phyloP scores from a whole-genome alignment of 345 rosid genomes.

The Euphorbia peplus region DNA sequence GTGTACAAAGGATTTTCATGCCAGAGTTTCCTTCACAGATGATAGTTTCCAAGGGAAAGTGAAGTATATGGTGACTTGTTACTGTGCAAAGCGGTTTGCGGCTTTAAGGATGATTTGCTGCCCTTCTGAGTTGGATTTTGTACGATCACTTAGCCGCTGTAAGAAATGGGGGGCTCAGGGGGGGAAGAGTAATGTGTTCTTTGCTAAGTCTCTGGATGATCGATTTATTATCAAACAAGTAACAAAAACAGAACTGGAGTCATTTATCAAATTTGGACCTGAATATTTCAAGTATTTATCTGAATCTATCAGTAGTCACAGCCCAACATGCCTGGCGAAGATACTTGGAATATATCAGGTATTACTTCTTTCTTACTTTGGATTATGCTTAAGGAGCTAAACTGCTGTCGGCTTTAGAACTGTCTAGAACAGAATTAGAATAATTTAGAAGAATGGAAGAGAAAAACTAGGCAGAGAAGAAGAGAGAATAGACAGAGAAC shows the following conservation, averaged over 20 bases:
- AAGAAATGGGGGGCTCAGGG: slow-evolving; percentile 99
- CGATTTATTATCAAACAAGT: slow-evolving; percentile 91
- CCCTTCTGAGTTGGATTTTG: slow-evolving; percentile 74
- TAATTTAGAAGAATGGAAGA: no score
- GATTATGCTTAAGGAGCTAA: not conserved
- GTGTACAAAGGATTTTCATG: slow-evolving; percentile 39
- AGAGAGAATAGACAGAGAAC: no score
- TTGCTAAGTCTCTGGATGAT: slow-evolving; percentile 91
- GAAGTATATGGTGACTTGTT: slow-evolving; percentile 76
- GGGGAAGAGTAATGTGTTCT: slow-evolving; percentile 97
- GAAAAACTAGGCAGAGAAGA: no score
- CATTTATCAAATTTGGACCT: slow-evolving; percentile 83
- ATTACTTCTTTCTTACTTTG: slow-evolving; percentile 14
- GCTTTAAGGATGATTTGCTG: slow-evolving; percentile 72
- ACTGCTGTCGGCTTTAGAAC: no score
- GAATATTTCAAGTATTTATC: slow-evolving; percentile 75
- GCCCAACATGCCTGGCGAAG: slow-evolving; percentile 96
- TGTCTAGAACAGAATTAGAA: no score
- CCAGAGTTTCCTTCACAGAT: slow-evolving; percentile 64
- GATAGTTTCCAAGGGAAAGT: slow-evolving; percentile 63
- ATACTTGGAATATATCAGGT: slow-evolving; percentile 94
- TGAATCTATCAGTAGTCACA: slow-evolving; percentile 63
- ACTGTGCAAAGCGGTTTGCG: slow-evolving; percentile 79
- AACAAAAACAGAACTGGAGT: slow-evolving; percentile 91
- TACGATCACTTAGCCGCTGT: slow-evolving; percentile 92